phyloP scores from a whole-genome alignment of 1,139 yeast species.

The Scheffersomyces parashehatae region DNA sequence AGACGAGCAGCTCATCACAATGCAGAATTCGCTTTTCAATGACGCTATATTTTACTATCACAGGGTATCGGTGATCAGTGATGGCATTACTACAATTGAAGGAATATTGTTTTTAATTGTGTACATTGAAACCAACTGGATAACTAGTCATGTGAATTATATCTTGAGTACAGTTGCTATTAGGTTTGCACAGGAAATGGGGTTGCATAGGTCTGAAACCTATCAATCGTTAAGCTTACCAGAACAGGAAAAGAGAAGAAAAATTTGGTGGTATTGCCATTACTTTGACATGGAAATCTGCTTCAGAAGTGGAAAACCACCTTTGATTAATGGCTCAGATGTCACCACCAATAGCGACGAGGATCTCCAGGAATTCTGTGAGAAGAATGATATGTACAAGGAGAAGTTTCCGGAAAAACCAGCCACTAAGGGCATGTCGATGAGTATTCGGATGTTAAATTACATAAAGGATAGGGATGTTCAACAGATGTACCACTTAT shows the following conservation, averaged over 20 bases:
- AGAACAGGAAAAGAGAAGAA: constrained; percentile 41
- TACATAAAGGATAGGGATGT: not conserved
- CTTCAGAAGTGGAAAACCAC: constrained; percentile 61
- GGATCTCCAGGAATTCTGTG: constrained; percentile 2
- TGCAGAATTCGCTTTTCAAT: constrained; percentile 29
- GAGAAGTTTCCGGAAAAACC: not conserved
- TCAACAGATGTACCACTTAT: constrained; percentile 7
- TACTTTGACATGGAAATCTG: constrained; percentile 55
- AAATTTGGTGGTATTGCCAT: constrained; percentile 60
- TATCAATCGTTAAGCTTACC: constrained; percentile 34
- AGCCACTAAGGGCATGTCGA: not conserved
- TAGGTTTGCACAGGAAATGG: constrained; percentile 63
- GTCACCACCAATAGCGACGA: constrained; percentile 16
- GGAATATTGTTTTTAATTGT: constrained; percentile 48
- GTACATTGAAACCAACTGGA: constrained; percentile 45
- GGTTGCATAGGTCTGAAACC: constrained; percentile 61
- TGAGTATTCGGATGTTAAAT: not conserved
- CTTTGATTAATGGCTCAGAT: constrained; percentile 53
- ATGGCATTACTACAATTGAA: constrained; percentile 51
- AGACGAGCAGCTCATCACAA: constrained; percentile 5
- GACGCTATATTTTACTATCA: constrained; percentile 51
- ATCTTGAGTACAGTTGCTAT: constrained; percentile 52
- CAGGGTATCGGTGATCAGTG: constrained; percentile 47
- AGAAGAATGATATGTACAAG: not conserved
- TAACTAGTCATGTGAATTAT: constrained; percentile 44